A percentile compares a stretch with the other conserved stretches of the same genome.
phyloP scores from a whole-genome alignment of 257 asterid species.

The Haberlea rhodopensis region DNA sequence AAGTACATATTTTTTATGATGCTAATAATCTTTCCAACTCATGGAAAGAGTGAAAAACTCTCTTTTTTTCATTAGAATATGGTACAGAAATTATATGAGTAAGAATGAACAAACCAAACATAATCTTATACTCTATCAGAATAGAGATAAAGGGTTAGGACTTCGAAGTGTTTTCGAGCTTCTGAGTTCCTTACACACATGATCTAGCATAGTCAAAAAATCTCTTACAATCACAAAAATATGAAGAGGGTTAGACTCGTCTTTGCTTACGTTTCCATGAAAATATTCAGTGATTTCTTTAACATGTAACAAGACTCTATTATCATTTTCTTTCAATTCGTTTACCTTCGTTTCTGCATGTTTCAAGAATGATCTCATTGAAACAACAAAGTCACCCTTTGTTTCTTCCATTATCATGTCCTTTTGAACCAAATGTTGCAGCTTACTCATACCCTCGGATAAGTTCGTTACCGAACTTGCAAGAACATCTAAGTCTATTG shows the following conservation, averaged over 20 bases:
- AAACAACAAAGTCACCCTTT: slow-evolving; percentile 50
- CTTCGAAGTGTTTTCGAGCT: slow-evolving; percentile 44
- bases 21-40: background rate
- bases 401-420: slow-evolving; percentile 48
- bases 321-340: slow-evolving; percentile 74
- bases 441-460: slow-evolving; percentile 43
- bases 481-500: slow-evolving; percentile 75
- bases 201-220: slow-evolving; percentile 77
- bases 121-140: slow-evolving; percentile 37
- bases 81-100: too few relatives aligned
- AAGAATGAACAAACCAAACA: background rate
- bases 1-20: slow-evolving; percentile 9
- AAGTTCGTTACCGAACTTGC: slow-evolving; percentile 71
- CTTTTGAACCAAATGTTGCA: slow-evolving; percentile 37
- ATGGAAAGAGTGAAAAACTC: background rate
- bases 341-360: slow-evolving; percentile 53
- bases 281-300: slow-evolving; percentile 83
- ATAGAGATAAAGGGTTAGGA: slow-evolving; percentile 72
- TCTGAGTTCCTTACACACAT: slow-evolving; percentile 85
- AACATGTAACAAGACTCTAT: slow-evolving; percentile 56
- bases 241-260: slow-evolving; percentile 70
- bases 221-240: slow-evolving; percentile 92
- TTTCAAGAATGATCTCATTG: slow-evolving; percentile 59
- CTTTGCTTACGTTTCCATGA: slow-evolving; percentile 88
- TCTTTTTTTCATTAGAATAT: too few relatives aligned